Evolutionary conservation across 73 alveolate genomes (phyloP).

Genomic region (Paramecium primaurelia): DNA sequence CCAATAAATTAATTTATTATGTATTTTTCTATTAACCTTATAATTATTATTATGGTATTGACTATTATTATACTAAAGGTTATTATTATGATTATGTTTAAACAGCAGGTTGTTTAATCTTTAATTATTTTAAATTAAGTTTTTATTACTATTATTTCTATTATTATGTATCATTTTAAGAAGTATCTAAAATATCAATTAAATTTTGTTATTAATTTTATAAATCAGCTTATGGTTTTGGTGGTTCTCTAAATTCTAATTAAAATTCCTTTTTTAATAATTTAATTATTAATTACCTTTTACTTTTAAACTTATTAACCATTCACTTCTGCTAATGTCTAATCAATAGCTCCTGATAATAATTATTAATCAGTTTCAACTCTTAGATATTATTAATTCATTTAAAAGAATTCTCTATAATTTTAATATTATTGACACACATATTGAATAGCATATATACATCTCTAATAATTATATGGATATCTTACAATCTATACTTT

Average conservation of each 20-base stretch:
- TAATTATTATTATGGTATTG: not conserved
- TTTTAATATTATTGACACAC: not conserved
- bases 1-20: not conserved
- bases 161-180: not conserved
- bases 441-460: not conserved
- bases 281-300: not conserved
- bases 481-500: not conserved
- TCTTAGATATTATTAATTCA: constrained; percentile 2
- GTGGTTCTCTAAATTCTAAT: constrained; percentile 42
- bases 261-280: not conserved
- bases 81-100: not conserved
- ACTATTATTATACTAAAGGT: not conserved
- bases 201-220: not conserved
- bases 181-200: not conserved
- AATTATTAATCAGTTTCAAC: constrained; percentile 14
- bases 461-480: not conserved
- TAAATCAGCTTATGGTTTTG: not conserved
- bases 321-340: not conserved
- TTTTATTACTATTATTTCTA: not conserved
- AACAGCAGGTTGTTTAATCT: not conserved
- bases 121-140: not conserved
- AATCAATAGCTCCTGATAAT: not conserved
- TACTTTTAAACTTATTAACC: not conserved
- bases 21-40: not conserved
- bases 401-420: constrained; percentile 31